Conservation (phyloP, 306 rosid species). For the Mimosa bimucronata region DNA sequence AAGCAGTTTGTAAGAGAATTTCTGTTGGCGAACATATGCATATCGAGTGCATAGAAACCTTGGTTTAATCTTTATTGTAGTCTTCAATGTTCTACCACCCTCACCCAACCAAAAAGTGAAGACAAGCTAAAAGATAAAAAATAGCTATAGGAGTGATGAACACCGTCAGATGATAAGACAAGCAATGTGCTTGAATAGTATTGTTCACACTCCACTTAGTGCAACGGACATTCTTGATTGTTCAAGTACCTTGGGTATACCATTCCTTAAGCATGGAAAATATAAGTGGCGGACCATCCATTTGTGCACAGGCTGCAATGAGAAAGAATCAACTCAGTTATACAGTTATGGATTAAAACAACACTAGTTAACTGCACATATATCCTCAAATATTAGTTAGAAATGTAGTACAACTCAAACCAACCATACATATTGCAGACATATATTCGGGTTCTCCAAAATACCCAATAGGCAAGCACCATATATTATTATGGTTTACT, state of each 20-base stretch:
- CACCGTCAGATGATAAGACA: slow-evolving; percentile 29
- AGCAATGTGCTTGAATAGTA: slow-evolving; percentile 23
- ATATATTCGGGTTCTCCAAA: background rate
- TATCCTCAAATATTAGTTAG: slow-evolving; percentile 13
- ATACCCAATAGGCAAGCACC: background rate
- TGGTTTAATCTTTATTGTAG: too few relatives aligned
- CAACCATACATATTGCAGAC: background rate
- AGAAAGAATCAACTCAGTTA: slow-evolving; percentile 37
- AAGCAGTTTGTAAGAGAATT: background rate
- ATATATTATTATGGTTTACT: background rate
- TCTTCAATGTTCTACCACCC: background rate
- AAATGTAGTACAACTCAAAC: background rate
- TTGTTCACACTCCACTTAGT: slow-evolving; percentile 12
- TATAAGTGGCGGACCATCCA: slow-evolving; percentile 97
- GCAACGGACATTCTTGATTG: slow-evolving; percentile 7
- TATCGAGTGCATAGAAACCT: too few relatives aligned
- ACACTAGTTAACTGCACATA: slow-evolving; percentile 13
- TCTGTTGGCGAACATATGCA: background rate
- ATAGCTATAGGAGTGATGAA: background rate
- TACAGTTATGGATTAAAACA: slow-evolving; percentile 24
- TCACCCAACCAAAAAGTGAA: background rate
- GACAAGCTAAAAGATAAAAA: background rate
- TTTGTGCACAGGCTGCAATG: slow-evolving; percentile 90
- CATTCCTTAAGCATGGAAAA: slow-evolving; percentile 80
- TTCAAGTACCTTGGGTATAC: slow-evolving; percentile 76